A percentile compares a stretch with the other conserved stretches of the same genome.
Conservation (phyloP, 306 rosid genomes). For the Quercus wislizeni region DNA sequence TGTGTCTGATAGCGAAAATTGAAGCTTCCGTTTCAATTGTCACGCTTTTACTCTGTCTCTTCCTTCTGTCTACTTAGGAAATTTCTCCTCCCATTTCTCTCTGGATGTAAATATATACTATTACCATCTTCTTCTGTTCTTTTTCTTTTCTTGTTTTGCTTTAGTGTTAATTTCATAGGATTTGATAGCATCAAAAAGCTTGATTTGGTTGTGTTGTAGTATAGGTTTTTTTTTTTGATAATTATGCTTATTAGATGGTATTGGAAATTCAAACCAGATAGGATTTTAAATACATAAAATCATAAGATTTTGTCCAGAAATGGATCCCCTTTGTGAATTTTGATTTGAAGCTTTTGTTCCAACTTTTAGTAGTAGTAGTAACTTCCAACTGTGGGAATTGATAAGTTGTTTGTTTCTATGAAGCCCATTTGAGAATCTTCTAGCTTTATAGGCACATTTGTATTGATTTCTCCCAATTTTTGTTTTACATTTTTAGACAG, state of each 20-base stretch:
- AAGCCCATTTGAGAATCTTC: background rate
- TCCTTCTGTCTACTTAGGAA: background rate
- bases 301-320: too few relatives aligned
- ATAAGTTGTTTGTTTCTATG: background rate
- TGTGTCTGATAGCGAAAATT: constrained; percentile 37
- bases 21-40: constrained; percentile 41
- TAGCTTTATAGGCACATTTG: background rate
- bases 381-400: background rate
- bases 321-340: background rate
- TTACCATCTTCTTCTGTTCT: constrained; percentile 19
- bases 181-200: background rate
- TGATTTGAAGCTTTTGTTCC: background rate
- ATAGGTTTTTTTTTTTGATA: background rate
- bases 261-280: constrained; percentile 26
- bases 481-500: constrained; percentile 8
- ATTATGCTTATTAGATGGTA: constrained; percentile 38
- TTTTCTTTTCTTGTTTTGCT: background rate
- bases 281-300: background rate
- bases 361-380: background rate
- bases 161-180: background rate
- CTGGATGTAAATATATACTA: background rate
- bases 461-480: background rate
- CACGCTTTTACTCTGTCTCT: constrained; percentile 1
- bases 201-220: background rate
- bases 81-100: background rate